Evolutionary conservation across 75 land plant genomes (phyloP).

Genomic region (Picea glauca): DNA sequence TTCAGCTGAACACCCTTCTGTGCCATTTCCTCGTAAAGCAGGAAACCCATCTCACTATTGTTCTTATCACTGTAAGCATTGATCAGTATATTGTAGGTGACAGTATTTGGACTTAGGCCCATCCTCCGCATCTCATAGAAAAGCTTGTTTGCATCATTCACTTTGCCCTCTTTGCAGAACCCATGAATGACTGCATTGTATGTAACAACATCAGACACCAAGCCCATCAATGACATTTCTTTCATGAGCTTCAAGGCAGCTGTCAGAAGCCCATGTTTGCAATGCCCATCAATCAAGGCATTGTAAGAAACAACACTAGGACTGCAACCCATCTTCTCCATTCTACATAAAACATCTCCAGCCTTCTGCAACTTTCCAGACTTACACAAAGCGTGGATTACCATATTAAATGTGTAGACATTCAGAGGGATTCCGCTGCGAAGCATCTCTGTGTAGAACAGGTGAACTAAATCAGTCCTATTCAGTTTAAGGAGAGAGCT

Average conservation of each 20-base stretch:
- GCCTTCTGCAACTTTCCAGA: conserved; percentile 53
- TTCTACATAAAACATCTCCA: conserved; percentile 30
- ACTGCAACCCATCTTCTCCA: conserved; percentile 43
- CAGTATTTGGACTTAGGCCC: conserved; percentile 33
- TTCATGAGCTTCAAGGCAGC: conserved; percentile 51
- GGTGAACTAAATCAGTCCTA: conserved; percentile 37
- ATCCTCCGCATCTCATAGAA: conserved; percentile 47
- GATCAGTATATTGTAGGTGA: conserved; percentile 63
- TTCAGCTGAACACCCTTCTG: conserved; percentile 38
- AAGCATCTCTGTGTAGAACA: conserved; percentile 50
- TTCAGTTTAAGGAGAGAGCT: conserved; percentile 33
- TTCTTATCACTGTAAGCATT: conserved; percentile 37
- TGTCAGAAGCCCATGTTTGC: conserved; percentile 36
- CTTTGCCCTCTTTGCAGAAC: conserved; percentile 51
- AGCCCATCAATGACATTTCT: conserved; percentile 30
- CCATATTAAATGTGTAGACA: conserved; percentile 54
- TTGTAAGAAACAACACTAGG: conserved; percentile 41
- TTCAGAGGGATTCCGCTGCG: conserved; percentile 48
- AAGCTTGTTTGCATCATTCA: conserved; percentile 47
- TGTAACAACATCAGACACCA: conserved; percentile 39
- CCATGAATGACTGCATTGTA: conserved; percentile 56
- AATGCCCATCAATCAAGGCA: conserved; percentile 51
- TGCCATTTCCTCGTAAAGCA: conserved; percentile 56
- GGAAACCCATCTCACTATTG: conserved; percentile 38
- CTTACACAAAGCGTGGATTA: conserved; percentile 39